Base-by-base conservation (phyloP, 768 basidiomycete genomes). In the Rhodotorula graminis region DNA sequence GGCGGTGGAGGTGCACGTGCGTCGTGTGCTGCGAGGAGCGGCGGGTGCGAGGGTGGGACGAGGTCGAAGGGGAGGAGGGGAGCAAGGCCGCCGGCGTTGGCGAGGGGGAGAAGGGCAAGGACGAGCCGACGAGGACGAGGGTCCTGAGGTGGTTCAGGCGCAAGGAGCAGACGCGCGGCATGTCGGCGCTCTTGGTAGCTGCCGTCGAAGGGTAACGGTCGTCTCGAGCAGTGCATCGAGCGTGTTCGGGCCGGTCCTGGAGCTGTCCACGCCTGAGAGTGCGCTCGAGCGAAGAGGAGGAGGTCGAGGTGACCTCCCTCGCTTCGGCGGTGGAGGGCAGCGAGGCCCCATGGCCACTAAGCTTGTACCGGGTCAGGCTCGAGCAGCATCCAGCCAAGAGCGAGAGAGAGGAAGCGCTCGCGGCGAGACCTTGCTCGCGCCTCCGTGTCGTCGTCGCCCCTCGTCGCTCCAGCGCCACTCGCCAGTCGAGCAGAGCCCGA, bases 71-170 rank as follows among this genome's bases (percentile, higher is more conserved):
- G 14, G 21, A 12, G 5, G 61, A n/a, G n/a, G 27, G 4, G n/a
- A 44, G 5, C n/a, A n/a, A n/a, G 31, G 44, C 25, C 23, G 44
- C 44, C 31, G 40, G 33, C 33, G 10, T 37, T 21, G 37, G 47
- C 25, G n/a, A 5, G 44, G 44, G 44, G 15, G 8, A 12, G 44
- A 46, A 5, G 44, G 44, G 44, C 31, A 23, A 56, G 23, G 46
- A 47, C 46, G 12, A 18, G 9, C 10, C 44, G 25, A 33, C 42
- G 11, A 3, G 27, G 19, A n/a, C n/a, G 29, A 57, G 29, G 49
- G 65, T 71, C 10, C 25, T 71, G 61, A 31, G 70, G 40, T 71
- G 70, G 70, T 49, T 64, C 37, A n/a, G 70, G 40, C 50, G 70
- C 55, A 71, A 50, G 59, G 70, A 71, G 60, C 40, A 50, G 52